Evolutionary conservation across 2,329 filamentous ascomycete genomes (phyloP).

Genomic region (Pestalotiopsis sp.): DNA sequence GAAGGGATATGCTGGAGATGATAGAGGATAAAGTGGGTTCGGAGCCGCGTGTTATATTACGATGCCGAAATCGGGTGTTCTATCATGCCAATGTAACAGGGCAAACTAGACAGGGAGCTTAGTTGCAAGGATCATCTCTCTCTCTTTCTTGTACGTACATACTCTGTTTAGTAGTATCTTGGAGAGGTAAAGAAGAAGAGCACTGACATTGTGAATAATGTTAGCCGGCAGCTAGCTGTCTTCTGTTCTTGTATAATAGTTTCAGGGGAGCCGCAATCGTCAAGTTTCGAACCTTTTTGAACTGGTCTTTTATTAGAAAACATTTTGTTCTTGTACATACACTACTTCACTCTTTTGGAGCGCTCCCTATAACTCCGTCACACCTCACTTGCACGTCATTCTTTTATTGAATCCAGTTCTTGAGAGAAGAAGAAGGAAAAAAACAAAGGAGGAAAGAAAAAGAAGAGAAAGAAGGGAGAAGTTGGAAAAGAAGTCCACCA

Average conservation of each 20-base stretch:
- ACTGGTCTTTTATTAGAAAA: neutral
- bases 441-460: neutral
- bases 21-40: slow-evolving; percentile 4
- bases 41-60: slow-evolving; percentile 5
- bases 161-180: too few species aligned
- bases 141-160: neutral
- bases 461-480: neutral
- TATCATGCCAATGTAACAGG: neutral
- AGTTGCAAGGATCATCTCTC: neutral
- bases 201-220: neutral
- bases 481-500: neutral
- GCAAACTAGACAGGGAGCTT: neutral
- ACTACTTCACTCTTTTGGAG: neutral
- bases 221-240: neutral
- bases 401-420: neutral
- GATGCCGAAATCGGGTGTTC: neutral
- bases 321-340: neutral
- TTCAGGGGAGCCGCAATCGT: neutral
- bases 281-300: neutral
- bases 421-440: neutral
- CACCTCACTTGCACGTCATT: neutral
- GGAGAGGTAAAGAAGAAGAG: neutral
- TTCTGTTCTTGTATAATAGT: neutral
- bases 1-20: neutral
- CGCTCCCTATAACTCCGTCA: neutral